Conservation (phyloP, 306 rosid species). For the Phaseolus lunatus region DNA sequence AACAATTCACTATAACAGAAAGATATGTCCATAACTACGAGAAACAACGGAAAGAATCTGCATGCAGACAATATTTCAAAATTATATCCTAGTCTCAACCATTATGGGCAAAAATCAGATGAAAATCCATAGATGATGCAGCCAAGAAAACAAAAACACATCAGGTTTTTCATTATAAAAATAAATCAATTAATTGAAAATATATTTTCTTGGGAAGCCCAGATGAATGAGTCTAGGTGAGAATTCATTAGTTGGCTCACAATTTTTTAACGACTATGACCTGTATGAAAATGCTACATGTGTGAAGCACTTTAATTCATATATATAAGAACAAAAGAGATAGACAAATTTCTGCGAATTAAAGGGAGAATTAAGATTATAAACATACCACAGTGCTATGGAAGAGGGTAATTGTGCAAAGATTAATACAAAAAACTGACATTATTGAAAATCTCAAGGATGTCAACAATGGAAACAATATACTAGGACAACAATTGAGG, state of each 20-base stretch:
- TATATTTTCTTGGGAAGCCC: background rate
- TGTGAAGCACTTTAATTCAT: no score
- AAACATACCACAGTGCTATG: background rate
- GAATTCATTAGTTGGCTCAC: background rate
- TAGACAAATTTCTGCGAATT: background rate
- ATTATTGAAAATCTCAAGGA: background rate
- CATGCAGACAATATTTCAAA: conserved; percentile 7
- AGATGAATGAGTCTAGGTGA: background rate
- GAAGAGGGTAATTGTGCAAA: background rate
- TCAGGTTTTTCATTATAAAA: background rate
- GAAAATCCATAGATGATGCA: conserved; percentile 18
- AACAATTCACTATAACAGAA: conserved; percentile 14
- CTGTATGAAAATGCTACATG: background rate
- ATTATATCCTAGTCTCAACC: background rate
- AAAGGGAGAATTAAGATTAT: background rate
- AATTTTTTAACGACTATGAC: background rate
- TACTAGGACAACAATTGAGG: background rate
- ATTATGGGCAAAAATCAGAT: background rate
- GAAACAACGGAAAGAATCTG: conserved; percentile 28
- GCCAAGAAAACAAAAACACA: conserved; percentile 6
- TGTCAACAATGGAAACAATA: background rate
- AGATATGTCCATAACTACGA: background rate
- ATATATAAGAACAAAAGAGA: conserved; percentile 1
- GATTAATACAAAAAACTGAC: background rate
- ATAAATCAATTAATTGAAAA: background rate